Evolutionary conservation across 108 stramenopile species (phyloP).

Genomic region (Fragilaria radians): DNA sequence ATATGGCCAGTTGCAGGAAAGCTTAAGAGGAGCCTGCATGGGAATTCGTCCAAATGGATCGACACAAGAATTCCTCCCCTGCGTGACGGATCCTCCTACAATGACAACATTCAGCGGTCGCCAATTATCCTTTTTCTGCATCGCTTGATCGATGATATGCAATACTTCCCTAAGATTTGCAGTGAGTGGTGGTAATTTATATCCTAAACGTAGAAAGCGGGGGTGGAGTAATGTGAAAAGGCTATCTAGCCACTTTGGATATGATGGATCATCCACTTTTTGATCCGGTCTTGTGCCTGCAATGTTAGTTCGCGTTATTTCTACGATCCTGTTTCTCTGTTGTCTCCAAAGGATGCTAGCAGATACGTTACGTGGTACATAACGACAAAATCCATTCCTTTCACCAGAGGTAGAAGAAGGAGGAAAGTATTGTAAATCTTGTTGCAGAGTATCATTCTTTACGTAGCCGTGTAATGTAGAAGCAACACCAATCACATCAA

Average conservation of each 20-base stretch:
- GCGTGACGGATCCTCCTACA: slow-evolving; percentile 45
- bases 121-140: background rate
- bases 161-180: background rate
- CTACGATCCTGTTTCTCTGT: background rate
- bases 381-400: background rate
- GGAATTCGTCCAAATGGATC: slow-evolving; percentile 21
- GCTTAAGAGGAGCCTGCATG: slow-evolving; percentile 11
- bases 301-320: background rate
- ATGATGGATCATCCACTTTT: background rate
- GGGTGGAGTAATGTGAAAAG: background rate
- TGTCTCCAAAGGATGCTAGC: background rate
- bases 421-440: too few species aligned
- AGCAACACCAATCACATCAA: too few species aligned
- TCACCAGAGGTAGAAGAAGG: too few species aligned
- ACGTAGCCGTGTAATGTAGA: too few species aligned
- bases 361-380: background rate
- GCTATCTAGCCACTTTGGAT: background rate
- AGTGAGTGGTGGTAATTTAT: background rate
- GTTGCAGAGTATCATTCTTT: too few species aligned
- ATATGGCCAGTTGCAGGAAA: slow-evolving; percentile 34
- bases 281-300: background rate
- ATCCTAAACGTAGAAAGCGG: background rate
- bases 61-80: slow-evolving; percentile 31
- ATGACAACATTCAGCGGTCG: slow-evolving; percentile 27
- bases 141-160: background rate